These are phyloP conservation scores for Amesomyces nigricolor DNA, from an alignment of 2,329 filamentous ascomycete species.

Conservation along the genomic window DNA sequence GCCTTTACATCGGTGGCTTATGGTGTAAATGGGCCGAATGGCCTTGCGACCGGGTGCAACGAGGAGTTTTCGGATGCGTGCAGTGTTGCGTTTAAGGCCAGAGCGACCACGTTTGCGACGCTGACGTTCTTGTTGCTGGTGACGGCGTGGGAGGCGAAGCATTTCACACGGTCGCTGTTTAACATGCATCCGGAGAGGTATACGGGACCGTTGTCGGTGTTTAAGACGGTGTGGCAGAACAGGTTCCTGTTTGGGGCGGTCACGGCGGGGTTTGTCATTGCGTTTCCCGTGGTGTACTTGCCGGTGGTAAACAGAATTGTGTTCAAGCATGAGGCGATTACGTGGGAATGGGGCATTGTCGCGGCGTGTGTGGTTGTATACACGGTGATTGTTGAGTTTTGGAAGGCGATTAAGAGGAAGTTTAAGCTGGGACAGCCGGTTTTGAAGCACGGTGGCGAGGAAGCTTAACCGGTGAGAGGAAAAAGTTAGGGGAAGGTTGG, in stretches of 20 bases:
- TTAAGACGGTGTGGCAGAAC: constrained; percentile 62
- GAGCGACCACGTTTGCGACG: constrained; percentile 64
- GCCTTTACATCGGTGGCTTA: constrained; percentile 58
- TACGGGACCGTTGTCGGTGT: constrained; percentile 44
- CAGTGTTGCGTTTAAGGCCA: constrained; percentile 55
- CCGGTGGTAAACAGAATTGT: constrained; percentile 60
- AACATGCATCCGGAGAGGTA: constrained; percentile 53
- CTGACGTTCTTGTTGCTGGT: constrained; percentile 63
- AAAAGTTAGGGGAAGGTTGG: no score
- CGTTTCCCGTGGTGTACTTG: constrained; percentile 62
- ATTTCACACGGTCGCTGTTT: constrained; percentile 65
- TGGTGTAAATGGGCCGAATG: constrained; percentile 38
- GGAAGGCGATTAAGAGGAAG: constrained; percentile 59
- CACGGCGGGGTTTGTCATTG: constrained; percentile 52
- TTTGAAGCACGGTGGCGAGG: background rate
- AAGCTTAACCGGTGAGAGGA: background rate
- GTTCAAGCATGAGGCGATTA: constrained; percentile 64
- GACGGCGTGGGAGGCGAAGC: constrained; percentile 68
- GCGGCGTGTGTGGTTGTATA: constrained; percentile 54
- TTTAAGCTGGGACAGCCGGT: constrained; percentile 13
- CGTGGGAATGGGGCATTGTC: constrained; percentile 69
- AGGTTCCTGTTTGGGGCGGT: constrained; percentile 62
- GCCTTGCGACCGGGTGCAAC: constrained; percentile 55
- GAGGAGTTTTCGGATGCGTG: constrained; percentile 46
- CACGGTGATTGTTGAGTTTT: constrained; percentile 57